A percentile compares a stretch with the other conserved stretches of the same genome.
These are phyloP conservation scores for Lachnellula subtilissima DNA, from an alignment of 2,329 filamentous ascomycete genomes.

Conservation along the genomic window DNA sequence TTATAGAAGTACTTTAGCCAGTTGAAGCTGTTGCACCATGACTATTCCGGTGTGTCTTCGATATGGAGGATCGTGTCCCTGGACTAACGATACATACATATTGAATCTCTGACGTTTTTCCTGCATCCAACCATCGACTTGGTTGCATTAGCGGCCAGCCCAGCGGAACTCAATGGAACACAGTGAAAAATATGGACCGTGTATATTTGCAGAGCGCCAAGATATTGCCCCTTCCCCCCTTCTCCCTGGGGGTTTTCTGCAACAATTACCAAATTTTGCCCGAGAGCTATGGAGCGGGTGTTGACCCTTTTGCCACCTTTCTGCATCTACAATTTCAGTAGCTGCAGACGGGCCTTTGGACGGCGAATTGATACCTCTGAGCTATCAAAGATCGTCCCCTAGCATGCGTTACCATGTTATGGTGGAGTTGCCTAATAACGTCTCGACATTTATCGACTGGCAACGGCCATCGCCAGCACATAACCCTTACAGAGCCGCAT, in stretches of 20 bases:
- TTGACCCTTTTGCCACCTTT: constrained; percentile 31
- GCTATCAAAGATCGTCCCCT: constrained; percentile 32
- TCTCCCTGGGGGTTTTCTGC: constrained; percentile 16
- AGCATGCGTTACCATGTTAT: constrained; percentile 39
- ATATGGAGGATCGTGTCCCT: constrained; percentile 24
- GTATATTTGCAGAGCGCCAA: constrained; percentile 12
- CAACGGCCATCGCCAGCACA: constrained; percentile 84
- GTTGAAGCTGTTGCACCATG: constrained; percentile 16
- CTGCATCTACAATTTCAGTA: constrained; percentile 30
- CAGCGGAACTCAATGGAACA: constrained; percentile 25
- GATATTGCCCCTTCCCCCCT: constrained; percentile 1
- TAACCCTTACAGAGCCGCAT: constrained; percentile 67
- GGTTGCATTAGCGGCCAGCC: constrained; percentile 31
- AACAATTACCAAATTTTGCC: constrained; percentile 21
- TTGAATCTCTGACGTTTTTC: constrained; percentile 26
- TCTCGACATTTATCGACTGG: constrained; percentile 70
- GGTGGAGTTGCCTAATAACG: constrained; percentile 57
- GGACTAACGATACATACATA: constrained; percentile 14
- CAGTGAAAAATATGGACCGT: constrained; percentile 9
- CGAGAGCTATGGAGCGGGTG: constrained; percentile 23
- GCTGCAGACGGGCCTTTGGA: constrained; percentile 30
- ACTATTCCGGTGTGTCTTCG: constrained; percentile 15
- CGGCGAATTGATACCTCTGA: constrained; percentile 29
- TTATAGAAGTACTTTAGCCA: constrained; percentile 15
- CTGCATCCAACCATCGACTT: constrained; percentile 27